Evolutionary conservation across 805 yeast species (phyloP), one percentile per base, ranked within the genome.

Genomic region (Kurtzmaniella fragi): DNA sequence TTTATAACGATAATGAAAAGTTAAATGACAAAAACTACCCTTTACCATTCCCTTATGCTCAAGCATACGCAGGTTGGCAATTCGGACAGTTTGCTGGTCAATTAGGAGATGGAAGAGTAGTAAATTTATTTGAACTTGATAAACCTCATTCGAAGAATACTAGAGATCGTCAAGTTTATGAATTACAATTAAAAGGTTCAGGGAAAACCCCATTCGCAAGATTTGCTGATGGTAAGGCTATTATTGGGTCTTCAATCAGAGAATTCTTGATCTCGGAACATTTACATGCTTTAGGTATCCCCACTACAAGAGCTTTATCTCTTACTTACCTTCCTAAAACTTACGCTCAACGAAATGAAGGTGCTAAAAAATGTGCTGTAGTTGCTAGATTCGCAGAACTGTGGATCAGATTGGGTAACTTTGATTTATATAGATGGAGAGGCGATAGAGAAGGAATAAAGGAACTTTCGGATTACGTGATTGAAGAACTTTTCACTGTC

Each of bases 31-130:
- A 31, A 9, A 30, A 28, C 15, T 34, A 25, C 4, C 28, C 34
- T 2, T 55, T 49, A 35, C 73, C 84, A 1, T 78, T 77, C 48
- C 98, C 99, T 0, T 91, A 84, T 60, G 78, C 96, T 10, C 90
- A 84, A 58, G 86, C 91, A 0, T 91, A 91, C 59, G 96, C 98
- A 1, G 99, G 99, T 1, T 88, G 83, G 72, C 99, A 91, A 55
- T 91, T 93, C 67, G 98, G 99, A 2, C 78, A 77, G 47, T 91
- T 91, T 77, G 97, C 97, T 0, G 98, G 98, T 2, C 99, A 93
- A 59, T 65, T 91, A 44, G 99, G 99, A 5, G 99, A 91, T 58
- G 99, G 99, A 1, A 67, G 99, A 43, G 96, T 88, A 2, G 75
- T 82, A 5, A 87, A 84, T 52, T 62, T 91, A 33, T 90, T 91